A percentile compares a stretch with the other conserved stretches of the same genome.
Evolutionary conservation across 2,329 filamentous ascomycete genomes (phyloP).

Genomic region (Cercospora brassicicola): DNA sequence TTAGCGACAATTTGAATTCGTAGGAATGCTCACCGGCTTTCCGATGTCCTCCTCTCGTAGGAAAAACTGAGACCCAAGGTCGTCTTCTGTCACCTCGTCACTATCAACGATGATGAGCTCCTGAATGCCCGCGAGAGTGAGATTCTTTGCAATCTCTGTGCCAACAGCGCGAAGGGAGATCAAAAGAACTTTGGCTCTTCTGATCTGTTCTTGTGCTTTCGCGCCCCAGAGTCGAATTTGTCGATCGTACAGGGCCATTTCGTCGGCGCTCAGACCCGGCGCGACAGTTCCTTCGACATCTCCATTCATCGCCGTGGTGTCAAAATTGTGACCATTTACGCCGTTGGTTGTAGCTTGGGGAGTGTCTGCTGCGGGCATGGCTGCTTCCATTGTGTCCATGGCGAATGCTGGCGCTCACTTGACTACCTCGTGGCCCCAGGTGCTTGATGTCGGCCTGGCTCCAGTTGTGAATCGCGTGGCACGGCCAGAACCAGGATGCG

Average conservation of each 20-base stretch:
- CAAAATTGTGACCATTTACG: conserved; percentile 14
- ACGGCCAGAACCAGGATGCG: not conserved
- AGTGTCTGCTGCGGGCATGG: conserved; percentile 1
- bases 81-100: conserved; percentile 70
- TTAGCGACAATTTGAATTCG: not conserved
- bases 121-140: conserved; percentile 88
- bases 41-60: conserved; percentile 71
- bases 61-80: conserved; percentile 71
- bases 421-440: not conserved
- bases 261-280: conserved; percentile 60
- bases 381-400: not conserved
- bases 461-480: not conserved
- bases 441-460: not conserved
- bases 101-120: conserved; percentile 87
- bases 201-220: conserved; percentile 84
- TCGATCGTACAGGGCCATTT: conserved; percentile 94
- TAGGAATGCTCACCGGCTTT: conserved; percentile 58
- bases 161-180: conserved; percentile 84
- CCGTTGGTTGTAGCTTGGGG: conserved; percentile 13
- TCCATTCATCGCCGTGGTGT: conserved; percentile 23
- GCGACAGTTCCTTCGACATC: conserved; percentile 24
- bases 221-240: conserved; percentile 98
- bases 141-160: conserved; percentile 95
- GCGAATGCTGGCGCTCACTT: not conserved
- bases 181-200: conserved; percentile 83